Percentiles rank a stretch among this genome's conserved stretches.
phyloP scores from a whole-genome alignment of 148 eudicot species.

The Chenopodium formosanum region DNA sequence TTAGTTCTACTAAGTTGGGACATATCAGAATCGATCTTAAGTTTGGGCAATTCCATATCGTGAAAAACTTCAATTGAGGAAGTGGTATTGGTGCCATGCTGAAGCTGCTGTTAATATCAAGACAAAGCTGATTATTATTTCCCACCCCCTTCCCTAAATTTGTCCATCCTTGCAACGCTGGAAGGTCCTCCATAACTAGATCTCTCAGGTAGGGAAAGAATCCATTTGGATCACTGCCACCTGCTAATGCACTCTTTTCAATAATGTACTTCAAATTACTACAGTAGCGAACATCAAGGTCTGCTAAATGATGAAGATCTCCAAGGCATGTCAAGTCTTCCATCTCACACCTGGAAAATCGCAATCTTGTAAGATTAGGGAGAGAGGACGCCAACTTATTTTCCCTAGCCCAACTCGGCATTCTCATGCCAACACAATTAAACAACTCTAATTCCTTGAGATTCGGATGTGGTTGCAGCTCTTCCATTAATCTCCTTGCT shows the following conservation, averaged over 20 bases:
- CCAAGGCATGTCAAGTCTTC: background rate
- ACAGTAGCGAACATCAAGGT: too few species aligned
- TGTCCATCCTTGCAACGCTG: background rate
- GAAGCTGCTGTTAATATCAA: background rate
- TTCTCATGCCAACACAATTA: background rate
- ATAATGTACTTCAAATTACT: background rate
- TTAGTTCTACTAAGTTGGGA: background rate
- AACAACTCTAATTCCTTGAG: background rate
- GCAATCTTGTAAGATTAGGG: background rate
- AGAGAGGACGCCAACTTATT: background rate
- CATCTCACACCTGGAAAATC: background rate
- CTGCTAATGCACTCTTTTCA: background rate
- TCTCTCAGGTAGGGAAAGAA: background rate
- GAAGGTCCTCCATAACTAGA: background rate
- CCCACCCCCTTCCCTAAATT: background rate
- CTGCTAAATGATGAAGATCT: too few species aligned
- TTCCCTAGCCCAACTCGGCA: constrained; percentile 22
- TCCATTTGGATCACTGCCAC: background rate
- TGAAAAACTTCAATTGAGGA: background rate
- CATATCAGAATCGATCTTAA: background rate
- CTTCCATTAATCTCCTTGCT: background rate
- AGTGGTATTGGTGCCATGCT: background rate
- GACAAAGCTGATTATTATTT: background rate
- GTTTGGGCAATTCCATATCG: background rate
- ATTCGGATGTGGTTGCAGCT: constrained; percentile 19